Evolutionary conservation across 73 alveolate genomes (phyloP).

Genomic region (Paraurostyla sp.): DNA sequence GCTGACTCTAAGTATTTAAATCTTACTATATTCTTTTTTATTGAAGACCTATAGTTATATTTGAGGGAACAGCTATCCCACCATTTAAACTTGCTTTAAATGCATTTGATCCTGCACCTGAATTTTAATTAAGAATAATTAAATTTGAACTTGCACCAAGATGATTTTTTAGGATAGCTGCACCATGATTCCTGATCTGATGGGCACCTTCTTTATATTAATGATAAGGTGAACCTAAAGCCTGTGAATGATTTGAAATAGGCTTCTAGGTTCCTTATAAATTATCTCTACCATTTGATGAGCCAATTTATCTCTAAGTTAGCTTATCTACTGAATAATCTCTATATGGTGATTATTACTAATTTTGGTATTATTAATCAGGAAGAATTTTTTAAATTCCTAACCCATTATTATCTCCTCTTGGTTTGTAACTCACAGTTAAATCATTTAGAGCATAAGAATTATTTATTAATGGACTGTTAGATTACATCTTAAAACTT

Average conservation of each 20-base stretch:
- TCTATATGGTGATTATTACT: neutral
- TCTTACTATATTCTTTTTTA: neutral
- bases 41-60: neutral
- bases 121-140: neutral
- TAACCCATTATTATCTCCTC: neutral
- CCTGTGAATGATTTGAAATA: neutral
- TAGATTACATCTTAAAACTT: slow-evolving; percentile 4
- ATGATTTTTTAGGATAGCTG: slow-evolving; percentile 24
- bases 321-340: slow-evolving; percentile 37
- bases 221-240: neutral
- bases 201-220: slow-evolving; percentile 48
- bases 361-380: neutral
- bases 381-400: slow-evolving; percentile 11
- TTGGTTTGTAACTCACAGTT: neutral
- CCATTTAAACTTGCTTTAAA: slow-evolving; percentile 22
- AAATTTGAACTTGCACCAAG: neutral
- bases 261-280: neutral
- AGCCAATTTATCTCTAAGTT: neutral
- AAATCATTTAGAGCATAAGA: neutral
- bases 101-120: neutral
- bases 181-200: slow-evolving; percentile 38
- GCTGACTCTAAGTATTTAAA: neutral
- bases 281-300: neutral
- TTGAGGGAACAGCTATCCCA: neutral
- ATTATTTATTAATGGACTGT: neutral